Base-by-base conservation (phyloP, 805 yeast genomes). In the Kluyveromyces starmeri region DNA sequence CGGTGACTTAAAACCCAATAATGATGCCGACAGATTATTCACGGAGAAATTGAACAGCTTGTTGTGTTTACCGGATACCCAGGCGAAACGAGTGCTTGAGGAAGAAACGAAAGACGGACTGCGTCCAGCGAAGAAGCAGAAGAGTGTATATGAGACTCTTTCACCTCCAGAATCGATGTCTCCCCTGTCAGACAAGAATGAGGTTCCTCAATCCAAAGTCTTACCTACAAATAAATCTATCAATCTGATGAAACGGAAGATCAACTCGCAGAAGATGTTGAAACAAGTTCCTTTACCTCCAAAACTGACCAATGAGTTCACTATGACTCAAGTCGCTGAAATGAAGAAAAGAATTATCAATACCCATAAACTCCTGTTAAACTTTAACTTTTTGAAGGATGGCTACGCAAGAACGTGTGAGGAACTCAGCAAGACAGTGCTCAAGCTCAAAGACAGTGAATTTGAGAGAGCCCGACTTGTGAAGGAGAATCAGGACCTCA, bases 161-260 rank as follows among this genome's bases (percentile, higher is more conserved):
- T 42, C 60, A 18, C 54, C 65, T 6, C 67, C 67, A 4, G 63
- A 49, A 16, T 61, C 66, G 1, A 37, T 61, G 18, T 46, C 59
- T 9, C 59, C 66, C 7, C 42, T 49, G 5, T 51, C 59, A 5
- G 32, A 48, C 45, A 21, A 33, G 15, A 30, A 30, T 21, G 33
- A 20, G 5, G n/a, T 13, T 13, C 28, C 10, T 5, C 39, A 47
- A 43, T 12, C 47, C 51, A 8, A 43, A 26, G 20, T 21, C 37
- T 13, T 39, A 37, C 10, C 43, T 53, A 10, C 54, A 53, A 34
- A 32, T 12, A 20, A 33, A 14, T 24, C 19, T 9, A 12, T 27
- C 14, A 20, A 23, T 20, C 10, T 20, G 13, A 26, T 27, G 3
- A 26, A 25, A 18, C 19, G 25, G 14, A 28, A 12, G 36, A 28